Evolutionary conservation across 2,329 filamentous ascomycete species (phyloP).

Genomic region (Stagonosporopsis chrysanthemi): DNA sequence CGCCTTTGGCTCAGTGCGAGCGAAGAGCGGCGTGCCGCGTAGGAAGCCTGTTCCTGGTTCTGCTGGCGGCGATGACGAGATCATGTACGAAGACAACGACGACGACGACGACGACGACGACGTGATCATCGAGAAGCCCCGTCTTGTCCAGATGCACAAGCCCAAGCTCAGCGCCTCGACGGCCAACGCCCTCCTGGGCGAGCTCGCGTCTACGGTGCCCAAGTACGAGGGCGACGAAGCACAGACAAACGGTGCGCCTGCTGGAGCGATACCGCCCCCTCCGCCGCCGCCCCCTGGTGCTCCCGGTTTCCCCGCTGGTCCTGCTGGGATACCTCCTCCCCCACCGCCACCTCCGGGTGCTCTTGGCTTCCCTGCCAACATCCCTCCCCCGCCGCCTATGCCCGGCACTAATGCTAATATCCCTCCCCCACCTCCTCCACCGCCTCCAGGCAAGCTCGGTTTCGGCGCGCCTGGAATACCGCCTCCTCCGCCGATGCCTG

Average conservation of each 20-base stretch:
- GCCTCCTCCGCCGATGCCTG: constrained; percentile 59
- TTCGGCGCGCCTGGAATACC: constrained; percentile 51
- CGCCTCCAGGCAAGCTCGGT: constrained; percentile 56
- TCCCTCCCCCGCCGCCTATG: constrained; percentile 56
- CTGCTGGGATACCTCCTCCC: constrained; percentile 54
- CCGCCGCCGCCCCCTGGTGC: constrained; percentile 55
- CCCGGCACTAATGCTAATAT: constrained; percentile 54
- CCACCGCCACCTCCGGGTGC: constrained; percentile 54
- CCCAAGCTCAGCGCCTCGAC: constrained; percentile 70
- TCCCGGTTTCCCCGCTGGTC: constrained; percentile 53
- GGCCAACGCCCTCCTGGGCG: constrained; percentile 70
- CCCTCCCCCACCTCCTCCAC: constrained; percentile 58
- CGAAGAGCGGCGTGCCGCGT: constrained; percentile 51
- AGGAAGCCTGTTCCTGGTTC: constrained; percentile 49
- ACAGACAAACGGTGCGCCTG: constrained; percentile 74
- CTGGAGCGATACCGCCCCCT: constrained; percentile 71
- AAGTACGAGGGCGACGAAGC: constrained; percentile 76
- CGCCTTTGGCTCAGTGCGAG: constrained; percentile 63
- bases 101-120: constrained; percentile 66
- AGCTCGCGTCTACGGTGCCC: constrained; percentile 80
- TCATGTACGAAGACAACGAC: constrained; percentile 48
- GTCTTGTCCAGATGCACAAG: constrained; percentile 78
- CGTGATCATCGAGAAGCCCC: constrained; percentile 78
- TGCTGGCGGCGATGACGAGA: constrained; percentile 49
- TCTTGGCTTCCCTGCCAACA: constrained; percentile 48